Percentiles rank a stretch among this genome's conserved stretches.
Conservation (phyloP, 495 filamentous ascomycete genomes). For the Hypoxylon fuscum region DNA sequence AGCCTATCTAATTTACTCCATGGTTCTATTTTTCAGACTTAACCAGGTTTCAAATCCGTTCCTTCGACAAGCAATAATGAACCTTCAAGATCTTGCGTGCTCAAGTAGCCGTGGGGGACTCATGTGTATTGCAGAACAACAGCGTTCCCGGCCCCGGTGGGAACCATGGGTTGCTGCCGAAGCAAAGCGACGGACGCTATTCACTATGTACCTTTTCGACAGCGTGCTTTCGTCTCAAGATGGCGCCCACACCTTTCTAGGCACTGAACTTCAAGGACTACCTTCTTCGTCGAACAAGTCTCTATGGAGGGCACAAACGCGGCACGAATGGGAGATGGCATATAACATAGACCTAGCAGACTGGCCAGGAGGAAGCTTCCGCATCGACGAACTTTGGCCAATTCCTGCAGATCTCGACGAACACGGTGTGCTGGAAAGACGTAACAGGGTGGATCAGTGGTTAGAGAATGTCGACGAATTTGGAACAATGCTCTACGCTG, state of each 20-base stretch:
- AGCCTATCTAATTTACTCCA: conserved; percentile 58
- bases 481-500: conserved; percentile 60
- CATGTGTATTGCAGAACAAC: conserved; percentile 52
- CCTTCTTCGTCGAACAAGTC: conserved; percentile 48
- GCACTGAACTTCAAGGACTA: conserved; percentile 52
- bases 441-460: conserved; percentile 53
- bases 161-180: conserved; percentile 60
- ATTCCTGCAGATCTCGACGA: conserved; percentile 43
- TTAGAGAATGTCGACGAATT: conserved; percentile 57
- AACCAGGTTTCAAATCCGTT: conserved; percentile 34
- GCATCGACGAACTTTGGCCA: conserved; percentile 59
- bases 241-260: conserved; percentile 56
- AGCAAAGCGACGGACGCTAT: conserved; percentile 57
- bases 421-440: conserved; percentile 36
- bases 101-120: conserved; percentile 48
- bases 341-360: conserved; percentile 55
- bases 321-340: conserved; percentile 51
- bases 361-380: conserved; percentile 49
- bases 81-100: conserved; percentile 56
- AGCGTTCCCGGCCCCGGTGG: conserved; percentile 53
- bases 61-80: conserved; percentile 55
- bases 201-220: conserved; percentile 60
- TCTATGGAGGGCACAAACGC: conserved; percentile 49
- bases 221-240: conserved; percentile 53
- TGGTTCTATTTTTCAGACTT: conserved; percentile 54